Percentiles rank a stretch among this genome's conserved stretches.
Evolutionary conservation across 805 yeast genomes (phyloP).

Genomic region (Kazachstania kunashirensis): DNA sequence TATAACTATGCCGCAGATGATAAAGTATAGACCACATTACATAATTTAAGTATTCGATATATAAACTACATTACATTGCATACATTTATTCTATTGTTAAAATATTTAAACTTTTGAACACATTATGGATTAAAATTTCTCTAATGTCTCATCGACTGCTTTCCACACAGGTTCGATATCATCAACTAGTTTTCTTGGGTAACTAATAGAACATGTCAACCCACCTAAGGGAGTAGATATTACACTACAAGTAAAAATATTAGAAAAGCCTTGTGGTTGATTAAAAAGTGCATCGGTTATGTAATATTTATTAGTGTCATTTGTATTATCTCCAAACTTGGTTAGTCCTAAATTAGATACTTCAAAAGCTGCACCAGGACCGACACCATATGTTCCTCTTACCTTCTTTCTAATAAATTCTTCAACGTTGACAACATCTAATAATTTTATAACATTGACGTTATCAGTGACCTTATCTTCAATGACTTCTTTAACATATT

Average conservation of each 20-base stretch:
- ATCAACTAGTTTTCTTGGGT: slow-evolving; percentile 10
- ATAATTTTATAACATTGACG: slow-evolving; percentile 14
- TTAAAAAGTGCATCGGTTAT: slow-evolving; percentile 21
- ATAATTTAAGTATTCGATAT: no score
- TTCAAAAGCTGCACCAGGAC: slow-evolving; percentile 24
- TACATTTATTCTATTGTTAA: no score
- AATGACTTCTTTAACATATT: slow-evolving; percentile 2
- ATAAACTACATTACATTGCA: no score
- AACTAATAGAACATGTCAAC: slow-evolving; percentile 17
- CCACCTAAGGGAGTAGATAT: slow-evolving; percentile 23
- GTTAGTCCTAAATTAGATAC: slow-evolving; percentile 24
- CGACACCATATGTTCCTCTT: slow-evolving; percentile 3
- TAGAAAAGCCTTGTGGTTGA: slow-evolving; percentile 23
- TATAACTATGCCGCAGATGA: neutral
- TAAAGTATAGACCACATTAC: slow-evolving; percentile 1
- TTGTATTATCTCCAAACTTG: slow-evolving; percentile 7
- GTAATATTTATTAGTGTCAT: slow-evolving; percentile 4
- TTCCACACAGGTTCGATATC: slow-evolving; percentile 8
- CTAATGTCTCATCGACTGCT: neutral
- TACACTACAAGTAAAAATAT: slow-evolving; percentile 15
- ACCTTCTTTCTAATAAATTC: slow-evolving; percentile 14
- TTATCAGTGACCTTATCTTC: slow-evolving; percentile 7
- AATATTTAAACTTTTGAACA: no score
- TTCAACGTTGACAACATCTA: slow-evolving; percentile 16
- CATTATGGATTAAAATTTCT: no score